phyloP scores from a whole-genome alignment of 257 asterid species.

The Phtheirospermum japonicum region DNA sequence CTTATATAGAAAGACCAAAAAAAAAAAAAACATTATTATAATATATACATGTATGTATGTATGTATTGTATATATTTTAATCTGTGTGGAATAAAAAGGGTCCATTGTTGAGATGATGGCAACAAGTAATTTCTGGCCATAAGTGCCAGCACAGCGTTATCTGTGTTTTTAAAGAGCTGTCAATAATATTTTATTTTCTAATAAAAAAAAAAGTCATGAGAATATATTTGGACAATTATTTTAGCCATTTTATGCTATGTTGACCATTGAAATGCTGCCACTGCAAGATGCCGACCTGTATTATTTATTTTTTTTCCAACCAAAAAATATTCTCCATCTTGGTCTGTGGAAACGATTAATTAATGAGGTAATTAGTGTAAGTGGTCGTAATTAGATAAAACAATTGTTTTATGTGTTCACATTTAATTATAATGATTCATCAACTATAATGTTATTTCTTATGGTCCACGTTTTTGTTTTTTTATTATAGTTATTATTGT shows the following conservation, averaged over 20 bases:
- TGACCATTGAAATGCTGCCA: conserved; percentile 30
- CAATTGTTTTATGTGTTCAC: neutral
- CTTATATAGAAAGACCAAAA: neutral
- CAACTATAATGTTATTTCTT: too few relatives aligned
- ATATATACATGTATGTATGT: too few relatives aligned
- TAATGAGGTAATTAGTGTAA: neutral
- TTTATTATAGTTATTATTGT: too few relatives aligned
- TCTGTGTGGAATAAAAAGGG: too few relatives aligned
- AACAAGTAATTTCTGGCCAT: conserved; percentile 33
- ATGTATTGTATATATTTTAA: too few relatives aligned
- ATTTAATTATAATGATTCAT: too few relatives aligned
- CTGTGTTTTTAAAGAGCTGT: too few relatives aligned
- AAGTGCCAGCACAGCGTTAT: conserved; percentile 37
- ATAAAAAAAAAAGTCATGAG: neutral
- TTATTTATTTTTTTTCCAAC: conserved; percentile 13
- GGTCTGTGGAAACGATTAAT: conserved; percentile 29
- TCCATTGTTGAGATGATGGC: too few relatives aligned
- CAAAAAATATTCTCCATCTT: conserved; percentile 25
- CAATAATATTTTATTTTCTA: neutral
- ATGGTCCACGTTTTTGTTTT: too few relatives aligned
- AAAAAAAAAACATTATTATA: neutral
- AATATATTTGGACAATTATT: conserved; percentile 24
- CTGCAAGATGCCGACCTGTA: conserved; percentile 28
- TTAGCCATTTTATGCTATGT: too few relatives aligned
- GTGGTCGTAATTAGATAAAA: neutral